Evolutionary conservation across 2,329 filamentous ascomycete species (phyloP).

Genomic region (Lachnellula hyalina): DNA sequence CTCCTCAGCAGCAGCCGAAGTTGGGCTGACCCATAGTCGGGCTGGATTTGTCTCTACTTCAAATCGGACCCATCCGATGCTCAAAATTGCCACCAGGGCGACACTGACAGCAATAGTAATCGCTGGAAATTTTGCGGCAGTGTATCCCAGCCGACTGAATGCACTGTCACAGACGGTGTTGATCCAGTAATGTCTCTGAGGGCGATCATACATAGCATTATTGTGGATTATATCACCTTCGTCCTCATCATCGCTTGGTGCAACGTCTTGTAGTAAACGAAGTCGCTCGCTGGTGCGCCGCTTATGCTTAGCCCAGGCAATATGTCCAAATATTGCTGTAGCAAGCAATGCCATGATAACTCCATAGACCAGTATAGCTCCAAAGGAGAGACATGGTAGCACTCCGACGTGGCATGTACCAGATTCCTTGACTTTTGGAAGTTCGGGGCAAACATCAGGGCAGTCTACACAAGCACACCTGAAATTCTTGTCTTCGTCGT

Average conservation of each 20-base stretch:
- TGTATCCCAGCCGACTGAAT: slow-evolving; percentile 75
- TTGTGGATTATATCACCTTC: slow-evolving; percentile 80
- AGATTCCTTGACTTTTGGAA: slow-evolving; percentile 67
- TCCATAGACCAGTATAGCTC: slow-evolving; percentile 81
- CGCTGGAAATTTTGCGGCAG: slow-evolving; percentile 76
- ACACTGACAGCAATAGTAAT: slow-evolving; percentile 75
- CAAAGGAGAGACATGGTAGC: slow-evolving; percentile 90
- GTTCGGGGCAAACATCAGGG: slow-evolving; percentile 73
- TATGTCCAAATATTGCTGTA: slow-evolving; percentile 64
- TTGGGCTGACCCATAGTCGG: slow-evolving; percentile 92
- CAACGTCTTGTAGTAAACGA: slow-evolving; percentile 78
- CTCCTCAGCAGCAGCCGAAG: slow-evolving; percentile 83
- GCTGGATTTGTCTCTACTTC: slow-evolving; percentile 88
- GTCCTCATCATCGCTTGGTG: slow-evolving; percentile 86
- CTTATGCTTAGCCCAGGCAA: slow-evolving; percentile 69
- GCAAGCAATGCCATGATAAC: slow-evolving; percentile 65
- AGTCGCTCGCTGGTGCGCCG: slow-evolving; percentile 74
- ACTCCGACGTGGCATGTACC: slow-evolving; percentile 76
- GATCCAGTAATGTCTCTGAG: slow-evolving; percentile 72
- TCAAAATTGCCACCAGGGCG: slow-evolving; percentile 71
- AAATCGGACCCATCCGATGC: slow-evolving; percentile 83
- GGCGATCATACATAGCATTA: slow-evolving; percentile 71
- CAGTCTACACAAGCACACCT: slow-evolving; percentile 94
- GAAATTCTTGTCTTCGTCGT: slow-evolving; percentile 79
- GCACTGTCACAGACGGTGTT: slow-evolving; percentile 77